Conservation (phyloP, 2,329 filamentous ascomycete genomes). For the Bipolaris bicolor region DNA sequence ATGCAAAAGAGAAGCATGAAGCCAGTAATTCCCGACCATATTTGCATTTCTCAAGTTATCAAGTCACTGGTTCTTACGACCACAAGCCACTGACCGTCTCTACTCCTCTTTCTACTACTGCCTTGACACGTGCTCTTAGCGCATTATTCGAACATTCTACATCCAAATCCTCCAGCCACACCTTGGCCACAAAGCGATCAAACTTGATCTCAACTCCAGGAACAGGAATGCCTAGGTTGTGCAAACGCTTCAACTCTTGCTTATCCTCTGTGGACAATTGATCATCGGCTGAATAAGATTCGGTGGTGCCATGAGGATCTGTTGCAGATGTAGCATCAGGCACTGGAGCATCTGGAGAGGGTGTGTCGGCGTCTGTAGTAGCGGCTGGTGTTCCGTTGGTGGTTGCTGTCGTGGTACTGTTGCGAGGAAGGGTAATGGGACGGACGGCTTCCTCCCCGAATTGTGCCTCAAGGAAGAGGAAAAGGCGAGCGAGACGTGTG, state of each 20-base stretch:
- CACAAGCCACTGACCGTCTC: conserved; percentile 69
- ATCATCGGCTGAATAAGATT: conserved; percentile 3
- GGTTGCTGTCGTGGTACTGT: conserved; percentile 48
- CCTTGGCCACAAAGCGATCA: conserved; percentile 83
- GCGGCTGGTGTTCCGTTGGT: conserved; percentile 10
- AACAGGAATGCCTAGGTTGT: conserved; percentile 85
- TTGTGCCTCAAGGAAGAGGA: conserved; percentile 96
- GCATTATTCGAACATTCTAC: conserved; percentile 83
- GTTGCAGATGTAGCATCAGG: conserved; percentile 3
- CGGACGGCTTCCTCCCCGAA: conserved; percentile 84
- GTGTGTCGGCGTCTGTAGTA: conserved; percentile 2
- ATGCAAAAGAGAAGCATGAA: background rate
- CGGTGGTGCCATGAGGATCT: conserved; percentile 19
- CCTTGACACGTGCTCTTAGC: conserved; percentile 81
- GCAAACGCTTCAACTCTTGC: conserved; percentile 75
- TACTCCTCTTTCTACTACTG: conserved; percentile 86
- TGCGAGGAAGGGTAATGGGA: conserved; percentile 72
- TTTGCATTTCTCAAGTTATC: background rate
- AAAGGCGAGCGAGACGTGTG: conserved; percentile 81
- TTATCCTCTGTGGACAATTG: conserved; percentile 31
- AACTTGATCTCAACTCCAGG: conserved; percentile 86
- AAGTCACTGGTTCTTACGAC: conserved; percentile 8
- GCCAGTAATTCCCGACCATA: background rate
- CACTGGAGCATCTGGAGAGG: background rate
- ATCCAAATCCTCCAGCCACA: conserved; percentile 91